Base-by-base conservation (phyloP, 345 rosid genomes). In the Sapria himalayana region DNA sequence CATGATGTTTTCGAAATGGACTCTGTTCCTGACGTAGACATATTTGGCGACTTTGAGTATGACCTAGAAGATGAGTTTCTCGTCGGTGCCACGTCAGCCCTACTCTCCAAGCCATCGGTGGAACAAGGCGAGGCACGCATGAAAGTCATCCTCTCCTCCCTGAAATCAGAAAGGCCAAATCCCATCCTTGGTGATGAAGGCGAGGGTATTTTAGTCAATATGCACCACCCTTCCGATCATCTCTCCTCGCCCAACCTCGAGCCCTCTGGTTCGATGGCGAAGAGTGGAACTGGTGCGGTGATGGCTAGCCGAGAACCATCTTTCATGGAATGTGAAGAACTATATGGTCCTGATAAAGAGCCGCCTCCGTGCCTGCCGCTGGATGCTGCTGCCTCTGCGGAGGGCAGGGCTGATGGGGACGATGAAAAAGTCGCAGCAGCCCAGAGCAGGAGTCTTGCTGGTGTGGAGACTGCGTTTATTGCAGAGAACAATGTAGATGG, bases 31-130 rank as follows among this genome's bases (percentile, higher is more conserved):
- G 84, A 76, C 38, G 61, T 54, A 42, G 93, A 79, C 47, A 79
- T 89, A 39, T 74, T 72, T 48, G 93, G 93, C 37, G 86, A 82
- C 55, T 79, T 79, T 47, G 91, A 89, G 56, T 74, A 79, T 60
- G 78, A 77, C 41, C 52, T 82, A 47, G 93, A 76, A 35, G 93
- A 79, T 41, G 93, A 79, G 69, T 93, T 74, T 51, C 71, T 57
- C 53, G 62, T 82, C 4, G 84, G 93, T 46, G 64, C 69, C 40
- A 56, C 62, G 40, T 57, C 70, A 27, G 39, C 56, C 51, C 61
- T 63, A 61, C 63, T 52, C 44, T 45, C 67, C 15, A 70, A 62
- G 45, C 42, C 25, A 32, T 72, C 64, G 20, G 62, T 49, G 20
- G 78, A 76, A 52, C 82, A 71, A 47, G 50, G 42, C 37, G 55